Percentiles rank a stretch among this genome's conserved stretches.
Evolutionary conservation across 257 asterid genomes (phyloP).

Genomic region (Fraxinus pennsylvanica): DNA sequence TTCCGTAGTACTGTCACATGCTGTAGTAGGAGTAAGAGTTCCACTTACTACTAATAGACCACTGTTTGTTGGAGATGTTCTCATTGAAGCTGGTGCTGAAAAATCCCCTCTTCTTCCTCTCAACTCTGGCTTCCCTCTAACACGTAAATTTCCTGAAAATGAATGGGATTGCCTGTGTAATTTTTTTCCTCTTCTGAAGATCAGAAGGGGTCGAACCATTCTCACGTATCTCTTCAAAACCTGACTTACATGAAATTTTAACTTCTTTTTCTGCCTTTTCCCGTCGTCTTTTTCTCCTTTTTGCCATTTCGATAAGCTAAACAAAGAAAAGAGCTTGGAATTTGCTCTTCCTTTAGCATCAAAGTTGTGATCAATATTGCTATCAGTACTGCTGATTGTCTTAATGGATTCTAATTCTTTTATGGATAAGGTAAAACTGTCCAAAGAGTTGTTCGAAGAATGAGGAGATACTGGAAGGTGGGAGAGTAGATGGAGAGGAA

Average conservation of each 20-base stretch:
- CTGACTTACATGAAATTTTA: constrained; percentile 51
- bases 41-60: constrained; percentile 65
- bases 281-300: constrained; percentile 38
- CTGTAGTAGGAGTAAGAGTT: constrained; percentile 13
- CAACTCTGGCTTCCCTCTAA: constrained; percentile 40
- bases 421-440: constrained; percentile 59
- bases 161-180: constrained; percentile 48
- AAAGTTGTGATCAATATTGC: neutral
- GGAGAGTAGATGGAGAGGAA: constrained; percentile 83
- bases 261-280: constrained; percentile 44
- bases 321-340: constrained; percentile 59
- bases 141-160: constrained; percentile 60
- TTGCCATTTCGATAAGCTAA: constrained; percentile 51
- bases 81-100: constrained; percentile 84
- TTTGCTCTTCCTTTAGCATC: constrained; percentile 40
- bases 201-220: constrained; percentile 57
- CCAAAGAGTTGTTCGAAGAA: constrained; percentile 64
- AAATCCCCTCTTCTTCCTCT: constrained; percentile 54
- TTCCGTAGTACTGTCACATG: constrained; percentile 68
- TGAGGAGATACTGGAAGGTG: constrained; percentile 70
- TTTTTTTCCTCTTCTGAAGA: constrained; percentile 32
- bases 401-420: constrained; percentile 32
- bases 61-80: constrained; percentile 75
- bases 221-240: constrained; percentile 59
- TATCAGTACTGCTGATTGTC: neutral